These are phyloP conservation scores for Sclerotinia borealis DNA, from an alignment of 2,329 filamentous ascomycete species.

Conservation along the genomic window DNA sequence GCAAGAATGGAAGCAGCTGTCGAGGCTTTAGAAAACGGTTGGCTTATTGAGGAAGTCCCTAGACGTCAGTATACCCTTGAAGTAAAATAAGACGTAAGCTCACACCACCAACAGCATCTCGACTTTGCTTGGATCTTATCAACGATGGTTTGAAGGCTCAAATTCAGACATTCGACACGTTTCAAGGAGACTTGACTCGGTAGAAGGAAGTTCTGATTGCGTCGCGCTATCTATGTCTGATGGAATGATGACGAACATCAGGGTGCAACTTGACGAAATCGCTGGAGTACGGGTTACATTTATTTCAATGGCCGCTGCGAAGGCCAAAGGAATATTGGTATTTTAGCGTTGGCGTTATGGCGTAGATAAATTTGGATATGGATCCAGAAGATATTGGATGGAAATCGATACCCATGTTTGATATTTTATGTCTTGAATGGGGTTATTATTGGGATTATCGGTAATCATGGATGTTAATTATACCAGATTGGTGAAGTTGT, in stretches of 20 bases:
- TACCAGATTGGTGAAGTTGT: background rate
- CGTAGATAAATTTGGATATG: background rate
- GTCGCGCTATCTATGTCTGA: background rate
- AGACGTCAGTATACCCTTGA: conserved; percentile 23
- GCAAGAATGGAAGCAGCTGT: conserved; percentile 30
- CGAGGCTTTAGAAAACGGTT: conserved; percentile 26
- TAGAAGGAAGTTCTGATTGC: background rate
- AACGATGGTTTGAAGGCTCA: conserved; percentile 28
- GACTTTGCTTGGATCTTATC: conserved; percentile 30
- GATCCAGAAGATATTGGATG: background rate
- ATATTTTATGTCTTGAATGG: background rate
- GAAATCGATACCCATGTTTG: conserved; percentile 8
- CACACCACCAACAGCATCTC: conserved; percentile 22
- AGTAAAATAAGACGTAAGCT: background rate
- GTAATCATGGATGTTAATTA: background rate
- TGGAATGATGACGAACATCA: background rate
- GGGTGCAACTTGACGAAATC: background rate
- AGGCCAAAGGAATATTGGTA: background rate
- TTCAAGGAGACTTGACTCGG: background rate
- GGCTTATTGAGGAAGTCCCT: conserved; percentile 20
- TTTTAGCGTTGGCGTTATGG: conserved; percentile 7
- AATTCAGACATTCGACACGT: conserved; percentile 15
- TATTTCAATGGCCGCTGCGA: background rate
- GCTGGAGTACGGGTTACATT: background rate
- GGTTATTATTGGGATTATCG: too few relatives aligned